Evolutionary conservation across 2,329 filamentous ascomycete genomes (phyloP).

Genomic region (Nigrospora oryzae): DNA sequence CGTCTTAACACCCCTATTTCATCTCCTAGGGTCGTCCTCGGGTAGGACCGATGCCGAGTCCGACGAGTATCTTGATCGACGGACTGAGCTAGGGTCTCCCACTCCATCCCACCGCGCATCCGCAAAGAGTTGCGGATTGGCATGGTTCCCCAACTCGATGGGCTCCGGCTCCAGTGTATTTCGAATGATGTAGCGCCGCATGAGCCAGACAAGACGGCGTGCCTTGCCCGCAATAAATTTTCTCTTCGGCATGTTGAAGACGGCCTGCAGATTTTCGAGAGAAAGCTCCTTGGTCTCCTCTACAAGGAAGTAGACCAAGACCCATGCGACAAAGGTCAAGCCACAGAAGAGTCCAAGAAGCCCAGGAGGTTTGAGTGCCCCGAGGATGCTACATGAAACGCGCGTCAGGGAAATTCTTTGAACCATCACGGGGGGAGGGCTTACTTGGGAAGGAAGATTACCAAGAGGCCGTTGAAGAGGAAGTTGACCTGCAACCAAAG

Average conservation of each 20-base stretch:
- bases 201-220: background rate
- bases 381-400: constrained; percentile 10
- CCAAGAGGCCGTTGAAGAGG: constrained; percentile 35
- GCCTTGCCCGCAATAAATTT: constrained; percentile 15
- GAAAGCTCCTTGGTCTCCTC: constrained; percentile 32
- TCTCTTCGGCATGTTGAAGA: constrained; percentile 29
- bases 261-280: constrained; percentile 29
- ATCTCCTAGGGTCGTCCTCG: no score
- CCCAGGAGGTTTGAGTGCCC: constrained; percentile 19
- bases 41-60: no score
- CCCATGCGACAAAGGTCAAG: constrained; percentile 35
- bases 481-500: no score
- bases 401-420: no score
- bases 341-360: constrained; percentile 36
- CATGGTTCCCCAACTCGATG: no score
- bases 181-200: background rate
- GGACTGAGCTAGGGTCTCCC: no score
- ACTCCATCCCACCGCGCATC: no score
- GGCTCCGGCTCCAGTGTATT: background rate
- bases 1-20: no score
- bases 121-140: no score
- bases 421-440: background rate
- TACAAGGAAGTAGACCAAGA: constrained; percentile 33
- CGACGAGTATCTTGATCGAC: no score
- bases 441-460: constrained; percentile 29